Evolutionary conservation across 2,329 filamentous ascomycete genomes (phyloP).

Genomic region (Botrytis elliptica): DNA sequence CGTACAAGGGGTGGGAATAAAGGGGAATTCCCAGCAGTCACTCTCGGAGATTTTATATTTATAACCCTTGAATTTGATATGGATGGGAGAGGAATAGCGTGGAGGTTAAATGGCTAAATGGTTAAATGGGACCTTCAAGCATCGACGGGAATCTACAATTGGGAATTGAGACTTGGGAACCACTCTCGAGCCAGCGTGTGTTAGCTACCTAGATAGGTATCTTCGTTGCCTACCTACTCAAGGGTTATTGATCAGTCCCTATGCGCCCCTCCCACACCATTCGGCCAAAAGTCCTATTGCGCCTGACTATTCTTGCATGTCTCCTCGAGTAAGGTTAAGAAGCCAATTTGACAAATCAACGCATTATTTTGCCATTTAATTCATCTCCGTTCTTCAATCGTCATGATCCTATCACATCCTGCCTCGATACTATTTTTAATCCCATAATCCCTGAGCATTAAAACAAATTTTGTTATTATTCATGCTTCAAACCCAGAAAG

Average conservation of each 20-base stretch:
- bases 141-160: not conserved
- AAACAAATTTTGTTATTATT: slow-evolving; percentile 18
- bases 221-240: not conserved
- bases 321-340: not conserved
- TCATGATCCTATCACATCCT: slow-evolving; percentile 13
- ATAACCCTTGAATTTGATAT: not conserved
- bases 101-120: not conserved
- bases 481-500: slow-evolving; percentile 21
- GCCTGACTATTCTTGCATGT: not conserved
- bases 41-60: slow-evolving; percentile 19
- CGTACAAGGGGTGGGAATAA: not conserved
- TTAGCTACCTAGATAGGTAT: not conserved
- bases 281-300: not conserved
- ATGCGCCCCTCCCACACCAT: not conserved
- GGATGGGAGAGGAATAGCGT: not conserved
- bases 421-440: slow-evolving; percentile 22
- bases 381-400: slow-evolving; percentile 19
- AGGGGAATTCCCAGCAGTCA: slow-evolving; percentile 10
- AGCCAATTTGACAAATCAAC: not conserved
- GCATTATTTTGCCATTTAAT: slow-evolving; percentile 26
- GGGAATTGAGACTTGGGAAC: not conserved
- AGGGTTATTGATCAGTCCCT: not conserved
- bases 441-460: slow-evolving; percentile 22
- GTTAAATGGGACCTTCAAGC: not conserved
- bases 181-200: not conserved